A percentile compares a stretch with the other conserved stretches of the same genome.
phyloP scores from a whole-genome alignment of 164 flowering plant species.

The Santalum album region DNA sequence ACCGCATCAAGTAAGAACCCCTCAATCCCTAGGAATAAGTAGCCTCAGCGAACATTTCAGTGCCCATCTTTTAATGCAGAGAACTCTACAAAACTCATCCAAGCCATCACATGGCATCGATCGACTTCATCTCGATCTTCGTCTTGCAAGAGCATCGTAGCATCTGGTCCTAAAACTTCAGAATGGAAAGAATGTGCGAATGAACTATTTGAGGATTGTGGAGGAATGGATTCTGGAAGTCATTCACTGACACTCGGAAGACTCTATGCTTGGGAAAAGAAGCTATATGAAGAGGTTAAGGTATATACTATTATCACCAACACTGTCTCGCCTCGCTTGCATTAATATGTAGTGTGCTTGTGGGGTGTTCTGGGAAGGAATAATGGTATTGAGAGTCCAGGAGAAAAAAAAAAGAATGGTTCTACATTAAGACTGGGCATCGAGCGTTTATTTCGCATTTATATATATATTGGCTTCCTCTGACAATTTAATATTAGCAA shows the following conservation, averaged over 20 bases:
- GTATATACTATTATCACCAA: slow-evolving; percentile 21
- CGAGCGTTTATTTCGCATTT: too few species aligned
- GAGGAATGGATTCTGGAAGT: slow-evolving; percentile 92
- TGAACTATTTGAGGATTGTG: slow-evolving; percentile 70
- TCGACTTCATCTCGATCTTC: slow-evolving; percentile 63
- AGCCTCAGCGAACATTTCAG: neutral
- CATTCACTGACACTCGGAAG: slow-evolving; percentile 80
- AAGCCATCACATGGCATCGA: slow-evolving; percentile 68
- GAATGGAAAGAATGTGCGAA: slow-evolving; percentile 67
- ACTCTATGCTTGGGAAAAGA: slow-evolving; percentile 95
- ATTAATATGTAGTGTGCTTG: too few species aligned
- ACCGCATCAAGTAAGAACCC: too few species aligned
- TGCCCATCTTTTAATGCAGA: slow-evolving; percentile 35
- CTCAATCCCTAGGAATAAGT: too few species aligned
- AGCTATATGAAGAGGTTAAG: slow-evolving; percentile 94
- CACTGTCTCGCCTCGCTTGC: neutral
- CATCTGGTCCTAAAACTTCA: slow-evolving; percentile 56
- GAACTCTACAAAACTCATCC: slow-evolving; percentile 71
- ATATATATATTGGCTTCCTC: too few species aligned
- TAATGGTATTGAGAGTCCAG: too few species aligned
- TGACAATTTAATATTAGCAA: too few species aligned
- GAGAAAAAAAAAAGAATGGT: too few species aligned
- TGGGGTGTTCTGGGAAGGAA: too few species aligned
- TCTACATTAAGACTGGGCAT: too few species aligned
- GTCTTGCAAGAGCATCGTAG: slow-evolving; percentile 68